Evolutionary conservation across 345 rosid genomes (phyloP).

Genomic region (Eucalyptus urophylla): DNA sequence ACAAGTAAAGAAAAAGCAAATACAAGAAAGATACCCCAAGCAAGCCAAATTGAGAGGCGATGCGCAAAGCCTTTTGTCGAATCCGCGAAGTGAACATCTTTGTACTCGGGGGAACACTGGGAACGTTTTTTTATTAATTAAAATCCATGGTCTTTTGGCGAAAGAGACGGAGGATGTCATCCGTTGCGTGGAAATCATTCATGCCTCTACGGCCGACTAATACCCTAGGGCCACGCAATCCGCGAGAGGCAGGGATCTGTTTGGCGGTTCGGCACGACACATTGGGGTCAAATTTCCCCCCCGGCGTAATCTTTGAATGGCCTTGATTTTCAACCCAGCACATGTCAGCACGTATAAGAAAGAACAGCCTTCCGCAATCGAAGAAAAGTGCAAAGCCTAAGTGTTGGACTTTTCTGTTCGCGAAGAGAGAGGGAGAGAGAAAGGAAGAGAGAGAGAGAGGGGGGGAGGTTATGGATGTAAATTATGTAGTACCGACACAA

Average conservation of each 20-base stretch:
- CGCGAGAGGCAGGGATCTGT: not conserved
- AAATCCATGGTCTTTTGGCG: not conserved
- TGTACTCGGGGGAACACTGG: accelerated
- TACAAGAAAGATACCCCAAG: not conserved
- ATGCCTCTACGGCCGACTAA: not conserved
- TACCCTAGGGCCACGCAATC: not conserved
- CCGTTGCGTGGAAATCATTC: not conserved
- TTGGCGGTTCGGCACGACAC: not conserved
- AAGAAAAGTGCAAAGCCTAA: not conserved
- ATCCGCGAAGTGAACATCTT: not conserved
- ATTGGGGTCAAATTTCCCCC: not conserved
- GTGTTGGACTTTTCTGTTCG: not conserved
- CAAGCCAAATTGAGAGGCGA: not conserved
- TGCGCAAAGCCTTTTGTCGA: not conserved
- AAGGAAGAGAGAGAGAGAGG: not conserved
- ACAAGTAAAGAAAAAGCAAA: no score
- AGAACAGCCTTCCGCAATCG: not conserved
- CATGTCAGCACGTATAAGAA: not conserved
- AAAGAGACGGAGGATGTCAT: not conserved
- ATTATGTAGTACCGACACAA: no score
- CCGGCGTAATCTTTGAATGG: not conserved
- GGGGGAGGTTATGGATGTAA: no score
- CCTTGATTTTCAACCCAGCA: not conserved
- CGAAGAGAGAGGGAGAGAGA: no score
- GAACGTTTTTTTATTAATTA: not conserved